A percentile compares a stretch with the other conserved stretches of the same genome.
Conservation (phyloP, 78 protist species). For the Tieghemostelium lacteum region DNA sequence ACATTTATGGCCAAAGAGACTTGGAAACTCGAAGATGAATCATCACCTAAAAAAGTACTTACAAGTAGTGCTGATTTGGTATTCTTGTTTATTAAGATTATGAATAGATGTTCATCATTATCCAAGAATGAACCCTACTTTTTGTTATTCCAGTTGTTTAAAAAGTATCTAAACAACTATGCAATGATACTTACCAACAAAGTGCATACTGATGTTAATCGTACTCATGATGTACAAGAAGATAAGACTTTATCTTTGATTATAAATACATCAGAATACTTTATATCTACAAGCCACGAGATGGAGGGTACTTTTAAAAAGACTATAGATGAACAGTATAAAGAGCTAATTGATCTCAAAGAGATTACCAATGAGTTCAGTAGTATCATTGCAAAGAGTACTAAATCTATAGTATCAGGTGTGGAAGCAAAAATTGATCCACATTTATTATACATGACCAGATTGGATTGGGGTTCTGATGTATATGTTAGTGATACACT, state of each 20-base stretch:
- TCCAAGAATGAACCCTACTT: slow-evolving; percentile 64
- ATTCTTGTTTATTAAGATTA: slow-evolving; percentile 16
- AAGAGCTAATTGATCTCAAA: slow-evolving; percentile 46
- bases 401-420: slow-evolving; percentile 49
- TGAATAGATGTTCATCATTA: slow-evolving; percentile 43
- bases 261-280: slow-evolving; percentile 77
- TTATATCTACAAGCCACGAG: slow-evolving; percentile 14
- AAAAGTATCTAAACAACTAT: slow-evolving; percentile 48
- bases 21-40: slow-evolving; percentile 62
- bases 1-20: slow-evolving; percentile 47
- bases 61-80: slow-evolving; percentile 50
- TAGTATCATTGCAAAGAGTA: slow-evolving; percentile 56
- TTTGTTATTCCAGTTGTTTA: slow-evolving; percentile 51
- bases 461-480: slow-evolving; percentile 63
- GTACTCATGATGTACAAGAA: slow-evolving; percentile 40
- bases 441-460: slow-evolving; percentile 43
- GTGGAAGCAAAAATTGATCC: slow-evolving; percentile 54
- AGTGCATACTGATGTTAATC: slow-evolving; percentile 37
- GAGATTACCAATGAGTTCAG: slow-evolving; percentile 41
- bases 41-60: slow-evolving; percentile 36
- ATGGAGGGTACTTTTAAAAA: slow-evolving; percentile 53
- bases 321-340: slow-evolving; percentile 19
- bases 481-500: slow-evolving; percentile 44
- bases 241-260: slow-evolving; percentile 56
- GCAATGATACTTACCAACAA: slow-evolving; percentile 17